Evolutionary conservation across 768 basidiomycete species (phyloP).

Genomic region (Mycena polygramma): DNA sequence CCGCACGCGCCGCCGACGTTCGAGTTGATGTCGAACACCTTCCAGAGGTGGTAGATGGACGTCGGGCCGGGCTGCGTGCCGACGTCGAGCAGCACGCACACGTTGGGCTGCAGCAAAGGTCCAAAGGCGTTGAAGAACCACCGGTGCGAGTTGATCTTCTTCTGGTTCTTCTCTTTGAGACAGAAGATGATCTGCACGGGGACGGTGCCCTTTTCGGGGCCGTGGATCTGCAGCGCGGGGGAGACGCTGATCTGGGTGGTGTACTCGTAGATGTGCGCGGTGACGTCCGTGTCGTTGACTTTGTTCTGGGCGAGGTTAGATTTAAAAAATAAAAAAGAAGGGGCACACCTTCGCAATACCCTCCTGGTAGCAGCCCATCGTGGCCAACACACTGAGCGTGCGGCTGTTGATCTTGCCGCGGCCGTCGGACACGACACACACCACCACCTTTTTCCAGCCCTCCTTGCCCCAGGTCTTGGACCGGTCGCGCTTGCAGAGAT

Average conservation of each 20-base stretch:
- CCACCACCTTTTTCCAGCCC: conserved; percentile 98
- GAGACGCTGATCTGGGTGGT: conserved; percentile 92
- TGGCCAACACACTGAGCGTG: conserved; percentile 88
- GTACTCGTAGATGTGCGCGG: conserved; percentile 94
- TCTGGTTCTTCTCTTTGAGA: conserved; percentile 94
- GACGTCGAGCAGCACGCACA: conserved; percentile 96
- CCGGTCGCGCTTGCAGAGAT: conserved; percentile 86
- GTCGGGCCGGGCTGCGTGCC: conserved; percentile 92
- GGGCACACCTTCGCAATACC: conserved; percentile 83
- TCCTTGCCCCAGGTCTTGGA: conserved; percentile 98
- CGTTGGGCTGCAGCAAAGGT: conserved; percentile 90
- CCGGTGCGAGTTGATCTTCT: conserved; percentile 96
- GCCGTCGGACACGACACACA: conserved; percentile 92
- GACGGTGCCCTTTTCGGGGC: conserved; percentile 93
- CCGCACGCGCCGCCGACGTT: conserved; percentile 97
- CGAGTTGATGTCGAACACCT: conserved; percentile 91
- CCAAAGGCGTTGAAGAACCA: conserved; percentile 97
- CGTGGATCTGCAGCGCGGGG: conserved; percentile 84
- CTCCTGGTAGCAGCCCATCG: conserved; percentile 96
- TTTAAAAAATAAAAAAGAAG: no score
- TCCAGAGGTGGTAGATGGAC: conserved; percentile 96
- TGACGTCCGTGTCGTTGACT: conserved; percentile 86
- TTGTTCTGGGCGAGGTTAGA: conserved; percentile 68
- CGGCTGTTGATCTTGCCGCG: conserved; percentile 87
- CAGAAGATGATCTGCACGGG: conserved; percentile 96